phyloP scores from a whole-genome alignment of 2,329 filamentous ascomycete species.

The Trichophyton schoenleinii region DNA sequence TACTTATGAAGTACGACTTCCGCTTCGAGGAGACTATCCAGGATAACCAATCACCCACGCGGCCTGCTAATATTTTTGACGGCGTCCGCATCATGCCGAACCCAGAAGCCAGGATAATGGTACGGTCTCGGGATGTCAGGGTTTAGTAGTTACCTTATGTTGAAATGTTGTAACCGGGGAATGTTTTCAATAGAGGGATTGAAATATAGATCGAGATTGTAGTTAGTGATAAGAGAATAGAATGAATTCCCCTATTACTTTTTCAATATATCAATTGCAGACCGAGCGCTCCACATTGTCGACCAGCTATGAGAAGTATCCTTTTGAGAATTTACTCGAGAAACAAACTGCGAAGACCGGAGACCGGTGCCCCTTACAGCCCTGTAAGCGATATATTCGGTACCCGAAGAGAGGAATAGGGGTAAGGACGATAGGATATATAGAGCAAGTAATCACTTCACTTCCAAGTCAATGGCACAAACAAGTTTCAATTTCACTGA shows the following conservation, averaged over 20 bases:
- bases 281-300: no score
- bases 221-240: no score
- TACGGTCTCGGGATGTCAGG: neutral
- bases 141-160: no score
- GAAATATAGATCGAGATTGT: no score
- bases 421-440: neutral
- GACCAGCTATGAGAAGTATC: no score
- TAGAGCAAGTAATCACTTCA: neutral
- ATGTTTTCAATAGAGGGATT: no score
- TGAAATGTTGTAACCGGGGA: no score
- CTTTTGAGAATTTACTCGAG: neutral
- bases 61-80: neutral
- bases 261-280: no score
- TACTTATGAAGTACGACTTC: constrained; percentile 25
- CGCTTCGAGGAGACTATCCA: neutral
- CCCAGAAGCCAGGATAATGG: neutral
- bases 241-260: no score
- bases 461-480: neutral
- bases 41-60: neutral
- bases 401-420: neutral
- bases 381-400: neutral
- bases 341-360: neutral
- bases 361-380: neutral
- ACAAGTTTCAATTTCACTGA: neutral
- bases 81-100: neutral